Evolutionary conservation across 805 yeast species (phyloP).

Genomic region (Hanseniaspora meyeri): DNA sequence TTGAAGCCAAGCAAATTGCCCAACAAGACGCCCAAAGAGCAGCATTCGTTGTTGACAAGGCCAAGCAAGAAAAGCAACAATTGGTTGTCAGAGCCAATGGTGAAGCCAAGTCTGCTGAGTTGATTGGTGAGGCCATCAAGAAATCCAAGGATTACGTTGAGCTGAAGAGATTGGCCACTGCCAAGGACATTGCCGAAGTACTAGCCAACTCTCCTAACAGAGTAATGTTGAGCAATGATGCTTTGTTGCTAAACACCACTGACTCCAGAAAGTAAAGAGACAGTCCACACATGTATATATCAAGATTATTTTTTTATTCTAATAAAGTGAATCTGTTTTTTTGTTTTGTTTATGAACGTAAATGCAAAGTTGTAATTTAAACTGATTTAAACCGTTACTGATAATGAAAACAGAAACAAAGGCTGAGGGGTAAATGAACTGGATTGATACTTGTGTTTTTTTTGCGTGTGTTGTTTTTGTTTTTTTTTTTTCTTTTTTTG

Average conservation of each 20-base stretch:
- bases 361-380: too few relatives aligned
- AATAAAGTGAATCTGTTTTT: not conserved
- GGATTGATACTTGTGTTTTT: not conserved
- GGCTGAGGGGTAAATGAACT: too few relatives aligned
- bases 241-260: conserved; percentile 77
- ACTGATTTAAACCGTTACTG: too few relatives aligned
- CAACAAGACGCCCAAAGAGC: conserved; percentile 99
- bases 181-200: conserved; percentile 84
- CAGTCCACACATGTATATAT: not conserved
- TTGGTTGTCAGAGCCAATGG: conserved; percentile 94
- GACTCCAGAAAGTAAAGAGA: conserved; percentile 43
- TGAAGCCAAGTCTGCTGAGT: conserved; percentile 95
- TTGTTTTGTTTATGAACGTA: too few relatives aligned
- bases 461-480: not conserved
- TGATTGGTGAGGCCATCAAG: conserved; percentile 98
- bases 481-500: not conserved
- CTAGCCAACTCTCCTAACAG: conserved; percentile 81
- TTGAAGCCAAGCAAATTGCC: conserved; percentile 97
- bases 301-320: not conserved
- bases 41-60: conserved; percentile 91
- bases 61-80: conserved; percentile 94
- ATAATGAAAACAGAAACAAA: too few relatives aligned
- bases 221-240: conserved; percentile 81
- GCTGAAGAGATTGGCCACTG: conserved; percentile 91
- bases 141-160: conserved; percentile 93